Evolutionary conservation across 1,284 basidiomycete species (phyloP), one percentile per base, ranked within the genome.

Genomic region (Exobasidium cylindrosporum): DNA sequence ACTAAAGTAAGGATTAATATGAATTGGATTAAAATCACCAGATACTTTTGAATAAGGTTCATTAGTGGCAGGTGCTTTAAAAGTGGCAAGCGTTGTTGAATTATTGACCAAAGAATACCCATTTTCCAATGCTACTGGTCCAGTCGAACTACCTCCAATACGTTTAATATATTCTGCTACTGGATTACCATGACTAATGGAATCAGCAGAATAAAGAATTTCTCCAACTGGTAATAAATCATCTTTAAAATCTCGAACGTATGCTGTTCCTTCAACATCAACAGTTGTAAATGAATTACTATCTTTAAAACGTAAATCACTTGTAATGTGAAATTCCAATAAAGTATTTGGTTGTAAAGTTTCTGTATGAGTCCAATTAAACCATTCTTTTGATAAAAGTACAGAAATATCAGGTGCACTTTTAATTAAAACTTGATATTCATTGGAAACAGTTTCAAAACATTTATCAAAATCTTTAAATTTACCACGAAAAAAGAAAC

Each of bases 1-100:
- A 29, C 95, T 87, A 84, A 98, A 97, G 85, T 97, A 97, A 0
- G 95, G 96, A 83, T 98, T 97, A 82, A 96, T 85, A 82, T 98
- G 96, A 72, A 98, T 96, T n/a, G 91, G 89, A 81, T 86, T 97
- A 85, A 92, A 97, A 82, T 98, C 96, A 54, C 95, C 94, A 1
- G 95, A 97, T 63, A 94, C 87, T 81, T 89, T 88, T 4, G 93
- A 97, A 83, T 97, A 97, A 3, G 93, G 89, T 82, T 96, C 83
- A 81, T 98, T 97, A 59, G 91, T 91, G 46, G 90, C 83, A 17
- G 94, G 81, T 30, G 74, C 74, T n/a, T 70, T 62, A 24, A 73
- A 76, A 57, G 65, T 60, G 40, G 70, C 53, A n/a, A n/a, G n/a
- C n/a, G 73, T 54, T 35, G 66, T 72, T 56, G 56, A 63, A 52